Percentiles rank a stretch among this genome's conserved stretches.
Evolutionary conservation across 169 alveolate genomes (phyloP).

Genomic region (Plasmodium vivax): DNA sequence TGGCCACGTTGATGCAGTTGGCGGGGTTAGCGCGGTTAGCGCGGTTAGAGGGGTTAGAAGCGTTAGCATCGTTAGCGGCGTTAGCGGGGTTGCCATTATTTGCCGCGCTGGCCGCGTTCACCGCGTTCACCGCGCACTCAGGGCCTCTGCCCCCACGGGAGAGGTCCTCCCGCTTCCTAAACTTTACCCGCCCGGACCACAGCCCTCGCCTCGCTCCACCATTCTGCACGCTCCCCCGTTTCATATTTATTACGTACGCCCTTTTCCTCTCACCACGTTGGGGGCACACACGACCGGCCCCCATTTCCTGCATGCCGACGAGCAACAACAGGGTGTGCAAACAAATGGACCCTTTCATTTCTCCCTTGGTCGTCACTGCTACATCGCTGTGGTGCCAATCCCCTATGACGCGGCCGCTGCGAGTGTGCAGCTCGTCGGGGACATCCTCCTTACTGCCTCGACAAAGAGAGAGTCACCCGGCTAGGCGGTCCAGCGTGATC

Average conservation of each 20-base stretch:
- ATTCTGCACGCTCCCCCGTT: neutral
- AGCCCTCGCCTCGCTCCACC: neutral
- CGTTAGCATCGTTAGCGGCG: neutral
- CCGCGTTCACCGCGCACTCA: neutral
- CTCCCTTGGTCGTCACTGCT: neutral
- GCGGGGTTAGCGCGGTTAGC: neutral
- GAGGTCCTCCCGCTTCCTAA: neutral
- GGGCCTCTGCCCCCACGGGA: neutral
- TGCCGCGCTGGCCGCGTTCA: neutral
- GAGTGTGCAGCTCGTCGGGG: neutral
- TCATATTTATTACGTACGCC: constrained; percentile 20
- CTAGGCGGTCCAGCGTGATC: neutral
- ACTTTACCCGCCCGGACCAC: neutral
- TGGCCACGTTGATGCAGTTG: constrained; percentile 30
- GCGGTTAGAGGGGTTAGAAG: too few species aligned
- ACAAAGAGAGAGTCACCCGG: neutral
- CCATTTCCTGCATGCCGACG: neutral
- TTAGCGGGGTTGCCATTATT: too few species aligned
- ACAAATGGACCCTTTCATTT: neutral
- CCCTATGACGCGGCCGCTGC: neutral
- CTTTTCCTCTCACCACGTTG: neutral
- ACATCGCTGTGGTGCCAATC: neutral
- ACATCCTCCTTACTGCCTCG: neutral
- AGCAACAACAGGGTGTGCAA: neutral
- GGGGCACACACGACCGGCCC: neutral